phyloP scores from a whole-genome alignment of 2,329 filamentous ascomycete species.

The Sporothrix schenckii region DNA sequence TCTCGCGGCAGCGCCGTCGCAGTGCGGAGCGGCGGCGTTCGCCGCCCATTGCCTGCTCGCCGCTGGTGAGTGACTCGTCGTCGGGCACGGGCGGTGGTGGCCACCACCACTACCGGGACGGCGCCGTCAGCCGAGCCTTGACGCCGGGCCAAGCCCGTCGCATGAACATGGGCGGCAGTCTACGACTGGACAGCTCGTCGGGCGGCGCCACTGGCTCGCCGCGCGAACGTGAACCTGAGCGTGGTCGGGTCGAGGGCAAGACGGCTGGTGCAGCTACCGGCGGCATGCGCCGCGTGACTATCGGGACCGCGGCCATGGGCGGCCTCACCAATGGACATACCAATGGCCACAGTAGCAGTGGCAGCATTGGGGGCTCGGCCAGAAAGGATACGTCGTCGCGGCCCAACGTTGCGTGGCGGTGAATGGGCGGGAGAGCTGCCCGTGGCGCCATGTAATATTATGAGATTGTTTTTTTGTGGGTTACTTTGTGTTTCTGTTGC shows the following conservation, averaged over 20 bases:
- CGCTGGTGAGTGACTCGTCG: not conserved
- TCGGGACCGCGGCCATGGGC: constrained; percentile 44
- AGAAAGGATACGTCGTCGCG: constrained; percentile 31
- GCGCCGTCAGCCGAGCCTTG: constrained; percentile 42
- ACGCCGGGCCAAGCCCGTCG: constrained; percentile 60
- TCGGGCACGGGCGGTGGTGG: not conserved
- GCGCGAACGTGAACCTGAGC: constrained; percentile 43
- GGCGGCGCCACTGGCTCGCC: constrained; percentile 34
- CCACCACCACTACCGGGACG: constrained; percentile 17
- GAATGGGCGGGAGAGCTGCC: constrained; percentile 40
- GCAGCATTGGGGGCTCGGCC: constrained; percentile 7
- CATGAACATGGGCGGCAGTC: constrained; percentile 57
- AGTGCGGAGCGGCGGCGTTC: constrained; percentile 55
- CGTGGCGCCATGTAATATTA: constrained; percentile 14
- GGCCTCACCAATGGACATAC: not conserved
- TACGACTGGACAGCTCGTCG: constrained; percentile 39
- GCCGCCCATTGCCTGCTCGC: constrained; percentile 57
- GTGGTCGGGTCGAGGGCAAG: constrained; percentile 34
- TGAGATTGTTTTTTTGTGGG: constrained; percentile 10
- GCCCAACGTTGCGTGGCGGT: constrained; percentile 38
- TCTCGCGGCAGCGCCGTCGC: constrained; percentile 55
- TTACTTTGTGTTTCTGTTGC: constrained; percentile 6
- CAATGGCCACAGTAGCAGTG: constrained; percentile 14
- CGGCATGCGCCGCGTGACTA: constrained; percentile 47
- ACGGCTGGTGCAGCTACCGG: not conserved